A percentile compares a stretch with the other conserved stretches of the same genome.
Conservation (phyloP, 192 early-diverging fungal genomes). For the Chytriomyces hyalinus region DNA sequence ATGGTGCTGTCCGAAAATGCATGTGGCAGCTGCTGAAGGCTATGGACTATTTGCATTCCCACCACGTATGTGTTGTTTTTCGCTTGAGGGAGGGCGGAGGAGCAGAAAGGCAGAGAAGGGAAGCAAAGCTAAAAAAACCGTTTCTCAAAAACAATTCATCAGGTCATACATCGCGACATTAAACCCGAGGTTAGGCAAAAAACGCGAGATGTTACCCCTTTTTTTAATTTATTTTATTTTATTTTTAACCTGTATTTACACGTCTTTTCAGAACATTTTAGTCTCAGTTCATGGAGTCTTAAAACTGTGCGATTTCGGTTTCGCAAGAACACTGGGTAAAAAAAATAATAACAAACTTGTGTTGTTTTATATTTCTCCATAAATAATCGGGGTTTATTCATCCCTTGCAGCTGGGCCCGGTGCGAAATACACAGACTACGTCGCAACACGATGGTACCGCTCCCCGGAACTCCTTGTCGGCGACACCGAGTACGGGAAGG, state of each 20-base stretch:
- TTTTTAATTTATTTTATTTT: too few relatives aligned
- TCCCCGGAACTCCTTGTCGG: conserved; percentile 67
- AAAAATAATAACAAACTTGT: background rate
- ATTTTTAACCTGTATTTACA: background rate
- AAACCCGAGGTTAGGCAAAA: conserved; percentile 58
- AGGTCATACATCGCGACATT: conserved; percentile 71
- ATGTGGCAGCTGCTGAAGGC: conserved; percentile 73
- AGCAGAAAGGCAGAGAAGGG: background rate
- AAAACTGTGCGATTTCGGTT: conserved; percentile 71
- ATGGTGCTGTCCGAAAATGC: conserved; percentile 60
- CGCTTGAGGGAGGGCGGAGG: background rate
- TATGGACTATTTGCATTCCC: conserved; percentile 68
- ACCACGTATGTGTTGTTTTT: conserved; percentile 53
- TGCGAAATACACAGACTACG: conserved; percentile 71
- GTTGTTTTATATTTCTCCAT: background rate
- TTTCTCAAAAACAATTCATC: background rate
- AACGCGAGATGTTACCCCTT: background rate
- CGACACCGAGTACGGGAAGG: conserved; percentile 69
- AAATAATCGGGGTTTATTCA: background rate
- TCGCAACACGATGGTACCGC: conserved; percentile 68
- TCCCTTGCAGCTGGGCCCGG: conserved; percentile 59
- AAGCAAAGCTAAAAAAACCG: background rate
- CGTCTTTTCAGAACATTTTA: conserved; percentile 56
- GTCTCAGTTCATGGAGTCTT: conserved; percentile 63
- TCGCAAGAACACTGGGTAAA: conserved; percentile 63